Conservation (phyloP, 768 basidiomycete species). For the Leccinellum rugosiceps region DNA sequence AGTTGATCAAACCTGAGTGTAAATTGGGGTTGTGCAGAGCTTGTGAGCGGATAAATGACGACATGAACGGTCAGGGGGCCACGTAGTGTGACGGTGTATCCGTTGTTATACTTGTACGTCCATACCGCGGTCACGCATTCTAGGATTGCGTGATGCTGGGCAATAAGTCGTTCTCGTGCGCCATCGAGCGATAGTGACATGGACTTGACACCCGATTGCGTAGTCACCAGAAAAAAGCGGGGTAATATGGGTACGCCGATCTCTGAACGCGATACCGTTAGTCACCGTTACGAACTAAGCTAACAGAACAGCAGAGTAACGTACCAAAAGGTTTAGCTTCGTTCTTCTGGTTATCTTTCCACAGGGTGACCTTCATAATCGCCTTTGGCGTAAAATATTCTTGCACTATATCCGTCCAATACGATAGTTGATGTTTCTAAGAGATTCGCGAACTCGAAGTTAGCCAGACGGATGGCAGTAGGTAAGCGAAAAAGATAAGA, state of each 20-base stretch:
- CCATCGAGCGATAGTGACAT: conserved; percentile 81
- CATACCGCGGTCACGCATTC: conserved; percentile 74
- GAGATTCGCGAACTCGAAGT: conserved; percentile 2
- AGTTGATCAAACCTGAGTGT: conserved; percentile 69
- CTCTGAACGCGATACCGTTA: conserved; percentile 42
- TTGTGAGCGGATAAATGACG: conserved; percentile 29
- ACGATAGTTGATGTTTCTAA: conserved; percentile 61
- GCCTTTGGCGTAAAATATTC: conserved; percentile 73
- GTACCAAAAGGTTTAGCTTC: conserved; percentile 84
- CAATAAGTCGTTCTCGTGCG: conserved; percentile 64
- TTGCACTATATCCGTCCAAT: conserved; percentile 63
- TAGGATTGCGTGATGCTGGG: conserved; percentile 47
- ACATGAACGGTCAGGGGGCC: conserved; percentile 74
- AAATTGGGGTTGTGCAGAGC: conserved; percentile 21
- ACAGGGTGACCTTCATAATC: conserved; percentile 76
- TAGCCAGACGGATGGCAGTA: not conserved
- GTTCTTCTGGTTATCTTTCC: conserved; percentile 76
- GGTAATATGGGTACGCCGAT: conserved; percentile 77
- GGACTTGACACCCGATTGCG: conserved; percentile 79
- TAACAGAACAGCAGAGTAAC: conserved; percentile 25
- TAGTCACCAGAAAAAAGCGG: conserved; percentile 81
- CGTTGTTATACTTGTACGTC: conserved; percentile 79
- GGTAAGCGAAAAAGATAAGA: conserved; percentile 3
- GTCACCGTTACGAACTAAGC: not conserved
- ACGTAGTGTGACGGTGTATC: conserved; percentile 72